Evolutionary conservation across 2,329 filamentous ascomycete species (phyloP).

Genomic region (Aspergillus ustus): DNA sequence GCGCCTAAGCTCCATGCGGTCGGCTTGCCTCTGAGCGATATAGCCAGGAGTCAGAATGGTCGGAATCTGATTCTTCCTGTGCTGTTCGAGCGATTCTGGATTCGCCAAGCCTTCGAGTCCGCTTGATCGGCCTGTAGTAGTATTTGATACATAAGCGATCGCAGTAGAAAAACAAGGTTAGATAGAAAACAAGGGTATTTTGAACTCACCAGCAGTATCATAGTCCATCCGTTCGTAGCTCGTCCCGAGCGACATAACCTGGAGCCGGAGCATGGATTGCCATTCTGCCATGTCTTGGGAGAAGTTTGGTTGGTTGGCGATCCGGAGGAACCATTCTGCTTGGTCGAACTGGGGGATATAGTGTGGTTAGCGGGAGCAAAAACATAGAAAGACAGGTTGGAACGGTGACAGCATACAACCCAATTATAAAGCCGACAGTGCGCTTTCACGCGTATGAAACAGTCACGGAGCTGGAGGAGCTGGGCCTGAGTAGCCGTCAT

Average conservation of each 20-base stretch:
- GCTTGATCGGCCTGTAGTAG: not conserved
- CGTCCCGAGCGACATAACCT: not conserved
- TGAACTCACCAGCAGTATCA: not conserved
- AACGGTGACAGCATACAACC: not conserved
- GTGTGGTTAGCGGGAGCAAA: no score
- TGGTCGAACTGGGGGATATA: not conserved
- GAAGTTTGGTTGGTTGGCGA: not conserved
- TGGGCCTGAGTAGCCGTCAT: not conserved
- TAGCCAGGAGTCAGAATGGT: not conserved
- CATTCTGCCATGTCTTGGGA: not conserved
- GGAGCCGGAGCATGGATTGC: not conserved
- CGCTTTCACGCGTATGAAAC: not conserved
- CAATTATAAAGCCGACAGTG: not conserved
- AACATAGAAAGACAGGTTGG: no score
- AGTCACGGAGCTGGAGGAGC: not conserved
- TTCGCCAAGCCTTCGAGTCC: not conserved
- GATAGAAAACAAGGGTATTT: no score
- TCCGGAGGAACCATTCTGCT: not conserved
- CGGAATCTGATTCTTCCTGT: not conserved
- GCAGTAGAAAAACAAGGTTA: no score
- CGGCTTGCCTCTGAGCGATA: not conserved
- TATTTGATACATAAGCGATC: not conserved
- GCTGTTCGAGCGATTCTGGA: not conserved
- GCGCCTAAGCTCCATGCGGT: not conserved
- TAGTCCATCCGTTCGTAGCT: not conserved